Evolutionary conservation across 2,329 filamentous ascomycete genomes (phyloP).

Genomic region (Cryphonectria carpinicola): DNA sequence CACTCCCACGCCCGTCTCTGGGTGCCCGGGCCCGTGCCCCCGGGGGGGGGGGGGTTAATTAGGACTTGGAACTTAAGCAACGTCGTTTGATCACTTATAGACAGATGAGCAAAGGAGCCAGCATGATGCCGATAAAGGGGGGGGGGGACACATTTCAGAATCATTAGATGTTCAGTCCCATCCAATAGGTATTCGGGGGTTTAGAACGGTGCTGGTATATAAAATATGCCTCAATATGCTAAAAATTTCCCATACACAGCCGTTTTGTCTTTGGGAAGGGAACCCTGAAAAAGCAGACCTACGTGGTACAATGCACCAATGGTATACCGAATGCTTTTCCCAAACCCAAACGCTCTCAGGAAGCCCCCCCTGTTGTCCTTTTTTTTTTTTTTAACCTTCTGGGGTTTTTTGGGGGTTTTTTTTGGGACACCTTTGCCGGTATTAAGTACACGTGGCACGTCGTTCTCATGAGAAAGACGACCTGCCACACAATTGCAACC

Average conservation of each 20-base stretch:
- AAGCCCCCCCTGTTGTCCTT: constrained; percentile 18
- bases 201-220: constrained; percentile 18
- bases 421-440: constrained; percentile 7
- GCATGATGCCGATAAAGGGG: neutral
- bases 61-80: neutral
- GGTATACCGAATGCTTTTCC: constrained; percentile 28
- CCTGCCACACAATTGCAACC: constrained; percentile 16
- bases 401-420: neutral
- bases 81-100: neutral
- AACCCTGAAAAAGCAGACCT: constrained; percentile 13
- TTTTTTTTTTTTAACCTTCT: neutral
- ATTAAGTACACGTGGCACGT: constrained; percentile 27
- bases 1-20: neutral
- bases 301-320: constrained; percentile 2
- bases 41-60: neutral
- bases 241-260: constrained; percentile 22
- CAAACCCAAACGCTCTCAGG: constrained; percentile 19
- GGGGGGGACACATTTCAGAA: neutral
- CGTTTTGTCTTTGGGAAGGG: constrained; percentile 6
- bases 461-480: constrained; percentile 1
- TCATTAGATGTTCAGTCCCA: no score
- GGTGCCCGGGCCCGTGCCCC: no score
- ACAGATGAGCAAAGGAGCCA: neutral
- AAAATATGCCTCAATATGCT: constrained; percentile 26
- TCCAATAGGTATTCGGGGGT: neutral